Evolutionary conservation across 78 protist species (phyloP).

Genomic region (Dictyostelium brefeldianum): DNA sequence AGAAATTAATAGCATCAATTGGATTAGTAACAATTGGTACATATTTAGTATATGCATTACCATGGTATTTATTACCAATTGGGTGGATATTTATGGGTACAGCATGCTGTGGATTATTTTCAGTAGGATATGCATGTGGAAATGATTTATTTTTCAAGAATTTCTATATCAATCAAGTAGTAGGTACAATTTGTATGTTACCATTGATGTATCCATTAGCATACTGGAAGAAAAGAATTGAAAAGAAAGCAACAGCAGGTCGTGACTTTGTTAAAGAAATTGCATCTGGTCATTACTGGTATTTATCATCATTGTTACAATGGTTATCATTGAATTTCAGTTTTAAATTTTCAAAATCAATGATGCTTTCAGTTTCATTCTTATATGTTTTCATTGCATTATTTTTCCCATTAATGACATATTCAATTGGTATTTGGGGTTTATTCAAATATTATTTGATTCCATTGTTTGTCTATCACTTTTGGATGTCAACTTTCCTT

Average conservation of each 20-base stretch:
- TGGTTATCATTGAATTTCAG: slow-evolving; percentile 48
- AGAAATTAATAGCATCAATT: slow-evolving; percentile 50
- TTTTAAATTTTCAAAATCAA: slow-evolving; percentile 19
- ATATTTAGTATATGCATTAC: slow-evolving; percentile 41
- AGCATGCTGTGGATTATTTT: slow-evolving; percentile 74
- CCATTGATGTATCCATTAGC: slow-evolving; percentile 78
- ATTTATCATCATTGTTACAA: slow-evolving; percentile 38
- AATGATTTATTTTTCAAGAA: slow-evolving; percentile 48
- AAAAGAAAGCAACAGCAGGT: slow-evolving; percentile 12
- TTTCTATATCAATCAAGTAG: slow-evolving; percentile 34
- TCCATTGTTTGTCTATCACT: slow-evolving; percentile 80
- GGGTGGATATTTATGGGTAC: slow-evolving; percentile 82
- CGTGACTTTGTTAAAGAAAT: slow-evolving; percentile 48
- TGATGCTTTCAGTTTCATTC: slow-evolving; percentile 18
- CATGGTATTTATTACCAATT: slow-evolving; percentile 77
- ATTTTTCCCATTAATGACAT: slow-evolving; percentile 77
- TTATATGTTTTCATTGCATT: slow-evolving; percentile 57
- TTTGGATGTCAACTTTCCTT: slow-evolving; percentile 79
- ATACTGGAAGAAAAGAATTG: slow-evolving; percentile 62
- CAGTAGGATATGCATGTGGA: slow-evolving; percentile 78
- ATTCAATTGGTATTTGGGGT: slow-evolving; percentile 78
- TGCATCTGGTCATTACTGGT: slow-evolving; percentile 57
- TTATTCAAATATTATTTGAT: slow-evolving; percentile 69
- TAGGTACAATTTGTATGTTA: slow-evolving; percentile 70
- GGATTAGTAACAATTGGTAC: slow-evolving; percentile 51